phyloP scores from a whole-genome alignment of 345 rosid genomes.

The Eucalyptus marginata region DNA sequence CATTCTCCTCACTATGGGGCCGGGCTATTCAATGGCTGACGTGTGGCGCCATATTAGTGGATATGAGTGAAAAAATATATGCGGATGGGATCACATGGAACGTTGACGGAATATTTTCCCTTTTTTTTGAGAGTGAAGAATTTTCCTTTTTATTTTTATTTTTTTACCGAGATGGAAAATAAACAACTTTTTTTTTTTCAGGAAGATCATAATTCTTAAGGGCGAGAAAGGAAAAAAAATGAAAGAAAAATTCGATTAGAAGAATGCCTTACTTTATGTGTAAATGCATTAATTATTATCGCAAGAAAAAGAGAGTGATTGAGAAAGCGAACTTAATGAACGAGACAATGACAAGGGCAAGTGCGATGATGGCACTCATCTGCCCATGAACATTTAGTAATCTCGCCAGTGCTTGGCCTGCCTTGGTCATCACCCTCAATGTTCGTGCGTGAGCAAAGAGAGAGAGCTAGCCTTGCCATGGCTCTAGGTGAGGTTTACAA shows the following conservation, averaged over 20 bases:
- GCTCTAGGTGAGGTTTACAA: background rate
- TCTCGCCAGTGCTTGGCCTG: fast-evolving
- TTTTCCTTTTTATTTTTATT: background rate
- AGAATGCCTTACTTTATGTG: background rate
- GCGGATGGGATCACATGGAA: fast-evolving
- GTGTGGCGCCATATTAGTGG: background rate
- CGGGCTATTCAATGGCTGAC: background rate
- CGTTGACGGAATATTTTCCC: background rate
- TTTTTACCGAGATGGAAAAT: background rate
- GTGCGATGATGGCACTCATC: background rate
- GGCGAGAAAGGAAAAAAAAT: background rate
- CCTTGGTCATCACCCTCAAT: background rate
- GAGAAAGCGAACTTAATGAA: background rate
- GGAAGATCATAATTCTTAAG: background rate
- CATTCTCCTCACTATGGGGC: too few species aligned
- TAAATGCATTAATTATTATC: background rate
- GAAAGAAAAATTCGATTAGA: background rate
- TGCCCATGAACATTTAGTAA: fast-evolving
- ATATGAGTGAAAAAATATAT: background rate
- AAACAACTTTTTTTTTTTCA: background rate
- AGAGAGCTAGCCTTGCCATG: background rate
- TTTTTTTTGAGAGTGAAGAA: background rate
- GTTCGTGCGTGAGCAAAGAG: fast-evolving
- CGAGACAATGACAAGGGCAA: background rate
- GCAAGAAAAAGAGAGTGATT: background rate